Percentiles rank a stretch among this genome's conserved stretches.
Evolutionary conservation across 2,329 filamentous ascomycete genomes (phyloP).

Genomic region (Alternaria metachromatica): DNA sequence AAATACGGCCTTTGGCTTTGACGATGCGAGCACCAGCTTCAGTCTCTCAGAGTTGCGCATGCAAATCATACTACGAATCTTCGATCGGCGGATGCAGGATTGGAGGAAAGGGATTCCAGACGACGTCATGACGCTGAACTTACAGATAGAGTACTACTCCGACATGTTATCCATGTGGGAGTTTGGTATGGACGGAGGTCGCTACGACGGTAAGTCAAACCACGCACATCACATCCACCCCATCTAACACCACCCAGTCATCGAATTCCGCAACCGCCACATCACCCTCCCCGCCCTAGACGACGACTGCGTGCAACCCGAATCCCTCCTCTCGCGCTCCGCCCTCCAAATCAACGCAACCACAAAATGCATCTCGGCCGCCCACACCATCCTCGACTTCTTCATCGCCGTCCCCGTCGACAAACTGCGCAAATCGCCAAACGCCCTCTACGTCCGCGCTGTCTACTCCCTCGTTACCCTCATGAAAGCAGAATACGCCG

Average conservation of each 20-base stretch:
- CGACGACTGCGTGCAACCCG: constrained; percentile 42
- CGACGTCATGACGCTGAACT: constrained; percentile 37
- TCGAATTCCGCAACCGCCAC: constrained; percentile 43
- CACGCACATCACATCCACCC: no score
- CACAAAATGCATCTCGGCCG: constrained; percentile 41
- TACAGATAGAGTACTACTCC: constrained; percentile 41
- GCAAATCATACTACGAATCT: constrained; percentile 45
- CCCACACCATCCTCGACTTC: constrained; percentile 42
- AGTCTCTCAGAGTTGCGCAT: constrained; percentile 44
- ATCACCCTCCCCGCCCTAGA: constrained; percentile 44
- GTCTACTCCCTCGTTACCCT: constrained; percentile 43
- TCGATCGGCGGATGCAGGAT: constrained; percentile 45
- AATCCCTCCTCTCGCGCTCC: constrained; percentile 40
- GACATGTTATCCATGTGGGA: constrained; percentile 48
- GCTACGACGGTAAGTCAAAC: constrained; percentile 32
- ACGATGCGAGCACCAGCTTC: constrained; percentile 48
- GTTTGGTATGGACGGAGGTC: constrained; percentile 48
- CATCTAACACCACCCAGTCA: constrained; percentile 20
- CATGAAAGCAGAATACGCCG: constrained; percentile 45
- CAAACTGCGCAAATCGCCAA: constrained; percentile 34
- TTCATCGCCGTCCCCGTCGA: constrained; percentile 31
- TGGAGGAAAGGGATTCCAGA: constrained; percentile 42
- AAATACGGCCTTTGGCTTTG: constrained; percentile 46
- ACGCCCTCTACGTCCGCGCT: constrained; percentile 40
- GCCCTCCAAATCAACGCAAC: constrained; percentile 46